phyloP scores from a whole-genome alignment of 1,284 basidiomycete species.

The Neolentinus lepideus region DNA sequence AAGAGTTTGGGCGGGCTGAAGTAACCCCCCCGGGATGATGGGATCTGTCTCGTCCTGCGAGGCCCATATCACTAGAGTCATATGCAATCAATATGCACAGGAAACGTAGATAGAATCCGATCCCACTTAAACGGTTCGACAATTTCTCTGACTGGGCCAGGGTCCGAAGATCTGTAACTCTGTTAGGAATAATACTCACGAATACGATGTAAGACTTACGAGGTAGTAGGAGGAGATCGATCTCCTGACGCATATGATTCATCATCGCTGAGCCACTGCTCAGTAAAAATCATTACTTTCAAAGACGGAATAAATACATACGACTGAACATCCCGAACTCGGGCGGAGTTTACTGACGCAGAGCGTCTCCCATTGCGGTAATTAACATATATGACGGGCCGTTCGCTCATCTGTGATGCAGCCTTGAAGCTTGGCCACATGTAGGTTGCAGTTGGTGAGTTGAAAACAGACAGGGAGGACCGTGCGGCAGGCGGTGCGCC shows the following conservation, averaged over 20 bases:
- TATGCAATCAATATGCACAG: no score
- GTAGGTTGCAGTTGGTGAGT: slow-evolving; percentile 31
- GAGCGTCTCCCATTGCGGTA: slow-evolving; percentile 22
- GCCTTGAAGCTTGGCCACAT: slow-evolving; percentile 31
- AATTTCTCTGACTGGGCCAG: neutral
- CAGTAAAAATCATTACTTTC: neutral
- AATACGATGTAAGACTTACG: neutral
- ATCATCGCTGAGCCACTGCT: neutral
- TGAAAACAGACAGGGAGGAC: slow-evolving; percentile 28
- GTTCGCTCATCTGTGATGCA: slow-evolving; percentile 27
- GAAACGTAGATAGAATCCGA: neutral
- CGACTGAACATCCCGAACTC: neutral
- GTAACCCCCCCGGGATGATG: neutral
- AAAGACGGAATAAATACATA: neutral
- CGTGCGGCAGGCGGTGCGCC: slow-evolving; percentile 12
- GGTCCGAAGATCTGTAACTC: neutral
- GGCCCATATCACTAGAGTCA: neutral
- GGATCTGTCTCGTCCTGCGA: neutral
- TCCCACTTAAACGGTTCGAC: slow-evolving; percentile 4
- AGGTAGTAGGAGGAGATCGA: neutral
- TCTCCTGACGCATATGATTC: neutral
- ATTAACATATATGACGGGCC: slow-evolving; percentile 30
- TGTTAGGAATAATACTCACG: neutral
- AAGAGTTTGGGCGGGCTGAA: neutral
- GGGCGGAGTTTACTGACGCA: slow-evolving; percentile 14